Evolutionary conservation across 495 filamentous ascomycete species (phyloP).

Genomic region (Hypoxylon lienhwacheense): DNA sequence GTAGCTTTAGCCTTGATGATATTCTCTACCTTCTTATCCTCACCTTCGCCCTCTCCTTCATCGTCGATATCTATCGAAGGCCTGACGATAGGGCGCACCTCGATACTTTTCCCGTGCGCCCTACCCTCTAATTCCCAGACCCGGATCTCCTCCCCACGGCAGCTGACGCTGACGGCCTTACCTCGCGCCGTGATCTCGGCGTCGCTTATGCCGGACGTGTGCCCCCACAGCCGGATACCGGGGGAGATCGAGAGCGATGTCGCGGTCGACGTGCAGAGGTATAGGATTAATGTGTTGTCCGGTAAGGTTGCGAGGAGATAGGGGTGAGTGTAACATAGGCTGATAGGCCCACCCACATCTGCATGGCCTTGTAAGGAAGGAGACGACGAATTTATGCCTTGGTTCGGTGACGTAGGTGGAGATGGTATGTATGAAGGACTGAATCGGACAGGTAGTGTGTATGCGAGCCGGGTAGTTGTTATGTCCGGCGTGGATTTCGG

Average conservation of each 20-base stretch:
- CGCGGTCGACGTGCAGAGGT: slow-evolving; percentile 76
- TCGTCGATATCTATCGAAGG: slow-evolving; percentile 13
- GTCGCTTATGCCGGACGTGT: slow-evolving; percentile 86
- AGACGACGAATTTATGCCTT: slow-evolving; percentile 42
- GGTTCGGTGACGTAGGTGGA: slow-evolving; percentile 59
- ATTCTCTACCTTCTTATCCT: no score
- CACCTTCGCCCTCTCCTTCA: slow-evolving; percentile 16
- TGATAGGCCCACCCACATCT: slow-evolving; percentile 60
- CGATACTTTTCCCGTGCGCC: slow-evolving; percentile 48
- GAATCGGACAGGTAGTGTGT: slow-evolving; percentile 41
- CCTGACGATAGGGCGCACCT: slow-evolving; percentile 49
- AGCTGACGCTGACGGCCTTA: slow-evolving; percentile 87
- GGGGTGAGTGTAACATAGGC: slow-evolving; percentile 84
- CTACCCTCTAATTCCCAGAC: slow-evolving; percentile 93
- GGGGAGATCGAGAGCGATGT: slow-evolving; percentile 67
- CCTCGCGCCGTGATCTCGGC: slow-evolving; percentile 85
- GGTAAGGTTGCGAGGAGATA: slow-evolving; percentile 86
- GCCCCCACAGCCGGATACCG: slow-evolving; percentile 85
- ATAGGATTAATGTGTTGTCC: slow-evolving; percentile 90
- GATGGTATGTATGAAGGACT: slow-evolving; percentile 37
- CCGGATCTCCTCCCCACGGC: slow-evolving; percentile 79
- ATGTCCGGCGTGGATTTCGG: slow-evolving; percentile 47
- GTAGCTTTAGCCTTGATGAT: slow-evolving; percentile 21
- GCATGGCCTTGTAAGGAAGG: slow-evolving; percentile 4
- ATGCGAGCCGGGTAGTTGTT: slow-evolving; percentile 49